These are phyloP conservation scores for Rhynchosporium secalis DNA, from an alignment of 2,329 filamentous ascomycete species.

Conservation along the genomic window DNA sequence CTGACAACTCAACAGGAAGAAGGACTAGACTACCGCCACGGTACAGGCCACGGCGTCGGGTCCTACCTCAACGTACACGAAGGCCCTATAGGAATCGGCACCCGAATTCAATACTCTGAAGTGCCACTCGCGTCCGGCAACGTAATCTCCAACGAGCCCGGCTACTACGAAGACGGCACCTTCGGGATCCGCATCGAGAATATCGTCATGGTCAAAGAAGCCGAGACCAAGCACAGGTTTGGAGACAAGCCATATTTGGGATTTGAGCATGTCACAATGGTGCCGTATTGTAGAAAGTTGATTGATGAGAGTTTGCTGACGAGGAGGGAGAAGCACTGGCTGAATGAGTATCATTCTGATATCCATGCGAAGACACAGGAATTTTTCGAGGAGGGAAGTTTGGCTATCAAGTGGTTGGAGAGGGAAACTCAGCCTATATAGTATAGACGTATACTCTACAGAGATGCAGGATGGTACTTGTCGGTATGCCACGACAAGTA, in stretches of 20 bases:
- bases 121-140: conserved; percentile 89
- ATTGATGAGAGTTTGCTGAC: conserved; percentile 76
- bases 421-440: conserved; percentile 72
- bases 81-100: conserved; percentile 94
- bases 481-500: conserved; percentile 9
- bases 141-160: conserved; percentile 93
- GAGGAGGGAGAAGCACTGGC: conserved; percentile 74
- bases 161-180: conserved; percentile 93
- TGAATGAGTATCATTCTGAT: conserved; percentile 82
- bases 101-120: conserved; percentile 85
- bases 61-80: conserved; percentile 97
- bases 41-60: conserved; percentile 93
- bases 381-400: conserved; percentile 71
- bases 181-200: conserved; percentile 98
- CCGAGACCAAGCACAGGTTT: conserved; percentile 83
- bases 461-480: not conserved
- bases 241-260: conserved; percentile 92
- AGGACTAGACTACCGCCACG: conserved; percentile 92
- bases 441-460: not conserved
- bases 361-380: conserved; percentile 78
- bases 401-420: conserved; percentile 78
- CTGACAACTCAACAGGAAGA: conserved; percentile 50
- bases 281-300: conserved; percentile 87
- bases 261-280: conserved; percentile 97
- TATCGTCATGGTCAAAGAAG: conserved; percentile 85